These are phyloP conservation scores for Neofusicoccum parvum DNA, from an alignment of 2,329 filamentous ascomycete species.

Conservation along the genomic window DNA sequence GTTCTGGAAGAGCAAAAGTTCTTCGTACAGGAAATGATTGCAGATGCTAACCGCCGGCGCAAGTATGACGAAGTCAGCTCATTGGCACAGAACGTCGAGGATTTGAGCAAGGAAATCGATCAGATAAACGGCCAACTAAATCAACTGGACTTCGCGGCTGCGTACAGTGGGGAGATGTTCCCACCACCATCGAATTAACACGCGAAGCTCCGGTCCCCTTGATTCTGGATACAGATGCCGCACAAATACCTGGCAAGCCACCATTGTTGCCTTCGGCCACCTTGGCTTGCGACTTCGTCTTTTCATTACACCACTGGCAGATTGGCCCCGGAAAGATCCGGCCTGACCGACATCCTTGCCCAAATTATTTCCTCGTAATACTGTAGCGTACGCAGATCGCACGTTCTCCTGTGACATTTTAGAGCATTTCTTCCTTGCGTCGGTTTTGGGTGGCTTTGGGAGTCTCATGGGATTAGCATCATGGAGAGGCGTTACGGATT, in stretches of 20 bases:
- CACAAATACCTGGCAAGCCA: too few relatives aligned
- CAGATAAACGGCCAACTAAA: constrained; percentile 65
- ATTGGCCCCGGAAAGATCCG: neutral
- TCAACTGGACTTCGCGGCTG: constrained; percentile 64
- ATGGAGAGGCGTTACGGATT: neutral
- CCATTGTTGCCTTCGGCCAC: too few relatives aligned
- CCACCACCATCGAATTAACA: neutral
- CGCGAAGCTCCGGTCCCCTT: too few relatives aligned
- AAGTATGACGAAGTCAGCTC: constrained; percentile 87
- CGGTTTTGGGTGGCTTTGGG: too few relatives aligned
- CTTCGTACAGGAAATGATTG: constrained; percentile 84
- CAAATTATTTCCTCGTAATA: neutral
- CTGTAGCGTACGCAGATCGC: neutral
- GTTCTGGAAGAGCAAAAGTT: constrained; percentile 91
- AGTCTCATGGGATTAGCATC: neutral
- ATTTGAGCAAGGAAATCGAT: constrained; percentile 78
- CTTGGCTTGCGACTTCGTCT: neutral
- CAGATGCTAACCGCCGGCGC: constrained; percentile 71
- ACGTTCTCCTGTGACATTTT: neutral
- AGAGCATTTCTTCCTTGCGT: neutral
- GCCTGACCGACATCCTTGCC: neutral
- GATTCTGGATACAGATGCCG: too few relatives aligned
- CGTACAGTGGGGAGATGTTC: constrained; percentile 42
- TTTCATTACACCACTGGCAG: too few relatives aligned
- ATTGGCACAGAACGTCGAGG: constrained; percentile 77